Base-by-base conservation (phyloP, 179 eudicot genomes). In the Vitellaria paradoxa region DNA sequence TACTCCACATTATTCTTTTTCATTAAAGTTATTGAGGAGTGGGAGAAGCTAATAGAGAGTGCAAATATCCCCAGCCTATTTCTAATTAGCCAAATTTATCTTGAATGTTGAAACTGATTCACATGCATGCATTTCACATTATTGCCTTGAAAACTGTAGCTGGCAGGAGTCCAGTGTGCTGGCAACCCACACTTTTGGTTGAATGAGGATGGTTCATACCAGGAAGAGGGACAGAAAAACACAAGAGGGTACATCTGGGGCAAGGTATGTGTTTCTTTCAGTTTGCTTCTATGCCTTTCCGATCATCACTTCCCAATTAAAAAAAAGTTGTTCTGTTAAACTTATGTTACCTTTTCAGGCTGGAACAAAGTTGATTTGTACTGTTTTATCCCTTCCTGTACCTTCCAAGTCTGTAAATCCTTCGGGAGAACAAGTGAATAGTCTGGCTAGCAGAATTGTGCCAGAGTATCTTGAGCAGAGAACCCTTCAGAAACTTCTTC, bases 151-250 rank as follows among this genome's bases (percentile, higher is more conserved):
- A 77, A 63, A 21, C 80, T 85, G 76, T 87, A 96, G 99, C 84
- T 96, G 82, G 96, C 99, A 14, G 99, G 99, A 82, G 99, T 96
- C 73, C 97, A 93, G 73, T 96, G 99, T 86, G 99, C 98, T 76
- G 99, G 99, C 23, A 93, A 92, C 85, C 99, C 99, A 61, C 99
- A 96, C 86, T 94, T 96, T 86, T 96, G 99, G 99, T 93, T 96
- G 88, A 93, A 96, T 72, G 99, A 92, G 20, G 99, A 96, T 82
- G 99, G 99, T 74, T 96, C 99, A 45, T 96, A 96, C 82, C 99
- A 93, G 82, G 99, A 96, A 86, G 99, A 96, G 85, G 99, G 99
- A 79, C 99, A 96, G 68, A 96, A 94, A 66, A 93, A 96, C 76
- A 96, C 96, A 12, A 93, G 93, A 85, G 99, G 99, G 45, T 93